Evolutionary conservation across 1,284 basidiomycete species (phyloP).

Genomic region (Sporisorium iseilematis-ciliati): DNA sequence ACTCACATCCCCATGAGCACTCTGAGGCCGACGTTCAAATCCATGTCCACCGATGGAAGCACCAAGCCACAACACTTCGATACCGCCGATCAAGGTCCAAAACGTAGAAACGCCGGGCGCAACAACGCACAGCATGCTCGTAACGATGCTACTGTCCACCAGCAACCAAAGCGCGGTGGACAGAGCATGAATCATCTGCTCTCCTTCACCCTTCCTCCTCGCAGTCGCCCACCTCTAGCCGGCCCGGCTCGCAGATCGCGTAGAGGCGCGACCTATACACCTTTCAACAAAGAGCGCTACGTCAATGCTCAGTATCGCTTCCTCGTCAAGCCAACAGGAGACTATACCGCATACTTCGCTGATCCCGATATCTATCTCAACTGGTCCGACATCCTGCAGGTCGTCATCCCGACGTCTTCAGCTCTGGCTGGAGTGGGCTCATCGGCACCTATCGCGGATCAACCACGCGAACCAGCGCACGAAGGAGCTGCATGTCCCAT

Average conservation of each 20-base stretch:
- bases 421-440: conserved; percentile 62
- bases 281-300: conserved; percentile 69
- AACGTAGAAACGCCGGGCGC: conserved; percentile 31
- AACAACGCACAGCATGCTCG: conserved; percentile 29
- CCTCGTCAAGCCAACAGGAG: conserved; percentile 67
- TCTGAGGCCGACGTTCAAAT: conserved; percentile 39
- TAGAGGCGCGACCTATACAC: conserved; percentile 36
- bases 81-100: conserved; percentile 20
- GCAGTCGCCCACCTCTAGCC: conserved; percentile 58
- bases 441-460: conserved; percentile 38
- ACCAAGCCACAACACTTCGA: conserved; percentile 23
- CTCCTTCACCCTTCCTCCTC: conserved; percentile 66
- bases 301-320: conserved; percentile 69
- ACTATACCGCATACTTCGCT: conserved; percentile 65
- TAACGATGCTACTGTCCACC: conserved; percentile 21
- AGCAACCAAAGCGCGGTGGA: conserved; percentile 47
- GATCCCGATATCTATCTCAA: conserved; percentile 66
- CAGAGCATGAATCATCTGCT: conserved; percentile 68
- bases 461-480: conserved; percentile 70
- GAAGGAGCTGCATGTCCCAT: conserved; percentile 88
- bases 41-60: conserved; percentile 46
- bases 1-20: conserved; percentile 43
- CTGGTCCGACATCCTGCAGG: conserved; percentile 88
- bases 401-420: conserved; percentile 83
- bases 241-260: conserved; percentile 53